These are phyloP conservation scores for Phialemoniopsis sp. DNA, from an alignment of 2,329 filamentous ascomycete genomes.

Conservation along the genomic window DNA sequence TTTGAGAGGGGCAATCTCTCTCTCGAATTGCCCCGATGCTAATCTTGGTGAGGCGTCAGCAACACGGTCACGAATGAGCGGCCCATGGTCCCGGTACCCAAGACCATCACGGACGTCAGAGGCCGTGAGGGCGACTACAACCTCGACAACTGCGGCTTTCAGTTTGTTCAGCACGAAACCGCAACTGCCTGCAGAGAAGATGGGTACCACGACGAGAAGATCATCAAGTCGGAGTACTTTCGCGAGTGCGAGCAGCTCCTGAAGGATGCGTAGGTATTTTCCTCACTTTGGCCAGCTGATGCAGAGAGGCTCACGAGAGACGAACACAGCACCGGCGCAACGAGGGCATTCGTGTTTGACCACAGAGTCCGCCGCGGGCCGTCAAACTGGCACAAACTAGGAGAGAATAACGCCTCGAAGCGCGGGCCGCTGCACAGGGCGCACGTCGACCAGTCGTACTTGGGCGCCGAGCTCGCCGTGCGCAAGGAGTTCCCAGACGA, in stretches of 20 bases:
- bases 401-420: slow-evolving; percentile 53
- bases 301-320: too few relatives aligned
- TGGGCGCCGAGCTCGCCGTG: slow-evolving; percentile 16
- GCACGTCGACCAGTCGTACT: slow-evolving; percentile 37
- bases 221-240: slow-evolving; percentile 48
- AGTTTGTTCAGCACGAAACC: slow-evolving; percentile 46
- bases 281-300: too few relatives aligned
- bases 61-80: slow-evolving; percentile 63
- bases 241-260: slow-evolving; percentile 57
- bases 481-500: slow-evolving; percentile 8
- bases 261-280: slow-evolving; percentile 11
- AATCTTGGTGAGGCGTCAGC: not conserved
- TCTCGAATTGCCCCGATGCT: too few relatives aligned
- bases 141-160: slow-evolving; percentile 49
- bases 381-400: slow-evolving; percentile 61
- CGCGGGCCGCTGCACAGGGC: slow-evolving; percentile 43
- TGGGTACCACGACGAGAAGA: slow-evolving; percentile 46
- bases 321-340: too few relatives aligned
- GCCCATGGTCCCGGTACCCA: slow-evolving; percentile 54
- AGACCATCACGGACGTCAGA: slow-evolving; percentile 48
- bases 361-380: slow-evolving; percentile 60
- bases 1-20: too few relatives aligned
- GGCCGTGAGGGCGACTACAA: slow-evolving; percentile 64
- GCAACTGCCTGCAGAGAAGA: slow-evolving; percentile 38
- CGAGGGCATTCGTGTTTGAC: slow-evolving; percentile 45